phyloP scores from a whole-genome alignment of 345 rosid genomes.

The Triadica sebifera region DNA sequence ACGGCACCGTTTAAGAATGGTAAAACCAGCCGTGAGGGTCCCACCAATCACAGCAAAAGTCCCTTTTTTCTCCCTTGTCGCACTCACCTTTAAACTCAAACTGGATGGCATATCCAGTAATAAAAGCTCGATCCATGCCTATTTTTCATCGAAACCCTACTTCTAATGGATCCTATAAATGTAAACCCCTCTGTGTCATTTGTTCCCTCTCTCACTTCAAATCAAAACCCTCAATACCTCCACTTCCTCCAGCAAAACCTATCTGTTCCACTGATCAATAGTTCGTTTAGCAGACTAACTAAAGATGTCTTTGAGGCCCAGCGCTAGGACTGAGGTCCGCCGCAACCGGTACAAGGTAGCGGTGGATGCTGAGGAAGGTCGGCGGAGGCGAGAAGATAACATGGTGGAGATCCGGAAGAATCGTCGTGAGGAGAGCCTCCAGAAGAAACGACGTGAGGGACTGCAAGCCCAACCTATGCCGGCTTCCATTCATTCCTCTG shows the following conservation, averaged over 20 bases:
- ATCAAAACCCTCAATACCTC: constrained; percentile 5
- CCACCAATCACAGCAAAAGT: background rate
- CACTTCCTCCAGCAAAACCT: background rate
- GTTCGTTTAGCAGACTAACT: background rate
- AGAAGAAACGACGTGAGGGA: constrained; percentile 86
- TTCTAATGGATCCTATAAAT: background rate
- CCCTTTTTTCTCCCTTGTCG: background rate
- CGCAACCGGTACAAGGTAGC: constrained; percentile 77
- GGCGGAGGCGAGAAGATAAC: constrained; percentile 84
- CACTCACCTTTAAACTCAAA: constrained; percentile 12
- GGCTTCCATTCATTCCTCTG: constrained; percentile 40
- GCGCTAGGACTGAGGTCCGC: constrained; percentile 69
- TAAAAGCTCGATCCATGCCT: constrained; percentile 23
- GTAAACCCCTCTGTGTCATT: no score
- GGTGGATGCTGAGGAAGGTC: constrained; percentile 80
- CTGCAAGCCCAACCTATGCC: constrained; percentile 52
- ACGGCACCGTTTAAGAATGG: background rate
- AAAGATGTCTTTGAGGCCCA: constrained; percentile 73
- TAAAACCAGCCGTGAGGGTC: background rate
- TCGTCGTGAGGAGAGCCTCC: constrained; percentile 78
- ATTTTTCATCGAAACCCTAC: background rate
- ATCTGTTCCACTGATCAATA: background rate
- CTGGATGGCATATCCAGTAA: constrained; percentile 24
- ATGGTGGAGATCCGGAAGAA: constrained; percentile 95
- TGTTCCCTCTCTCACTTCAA: background rate